Base-by-base conservation (phyloP, 345 rosid species). In the Linum trigynum region DNA sequence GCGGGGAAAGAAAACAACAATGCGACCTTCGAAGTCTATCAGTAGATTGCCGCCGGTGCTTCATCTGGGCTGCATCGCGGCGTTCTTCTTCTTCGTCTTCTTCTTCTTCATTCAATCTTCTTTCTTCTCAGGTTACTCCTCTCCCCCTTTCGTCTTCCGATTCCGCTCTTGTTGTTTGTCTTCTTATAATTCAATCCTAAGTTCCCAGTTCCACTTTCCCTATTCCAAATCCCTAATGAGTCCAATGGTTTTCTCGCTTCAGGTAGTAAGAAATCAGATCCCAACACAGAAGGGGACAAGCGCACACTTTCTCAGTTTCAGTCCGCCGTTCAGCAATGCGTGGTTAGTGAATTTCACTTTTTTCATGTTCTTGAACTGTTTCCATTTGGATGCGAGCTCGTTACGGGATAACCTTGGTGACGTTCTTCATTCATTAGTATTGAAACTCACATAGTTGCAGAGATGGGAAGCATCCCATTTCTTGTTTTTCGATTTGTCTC, bases 251-350 rank as follows among this genome's bases (percentile, higher is more conserved):
- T 35, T 39, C 41, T 45, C 5, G 70, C 67, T 58, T 63, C 86
- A 90, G 95, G 79, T 50, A 48, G 53, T 67, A 73, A 50, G 62
- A 79, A 57, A 48, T 14, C 77, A 59, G 67, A 73, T 79, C 74
- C 81, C 64, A 68, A 71, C 51, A 69, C 73, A 3, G 80, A 71
- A 71, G 82, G 14, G 53, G 53, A 86, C 67, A 68, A 81, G 16
- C 67, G 62, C 69, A 77, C 78, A 65, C 79, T 94, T 35, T 82
- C 86, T 16, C 72, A 79, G 63, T 88, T 90, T 66, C 97, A 88
- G 74, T 83, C 86, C 74, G 69, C 59, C 66, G 79, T 94, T 74
- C 84, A 84, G 61, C 97, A 84, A 81, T 90, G 96, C 80, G 96
- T 90, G 91, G 97, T 92, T 69, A 69, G 96, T 65, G 36, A 57